Conservation (phyloP, 148 eudicot genomes). For the Silene conica region DNA sequence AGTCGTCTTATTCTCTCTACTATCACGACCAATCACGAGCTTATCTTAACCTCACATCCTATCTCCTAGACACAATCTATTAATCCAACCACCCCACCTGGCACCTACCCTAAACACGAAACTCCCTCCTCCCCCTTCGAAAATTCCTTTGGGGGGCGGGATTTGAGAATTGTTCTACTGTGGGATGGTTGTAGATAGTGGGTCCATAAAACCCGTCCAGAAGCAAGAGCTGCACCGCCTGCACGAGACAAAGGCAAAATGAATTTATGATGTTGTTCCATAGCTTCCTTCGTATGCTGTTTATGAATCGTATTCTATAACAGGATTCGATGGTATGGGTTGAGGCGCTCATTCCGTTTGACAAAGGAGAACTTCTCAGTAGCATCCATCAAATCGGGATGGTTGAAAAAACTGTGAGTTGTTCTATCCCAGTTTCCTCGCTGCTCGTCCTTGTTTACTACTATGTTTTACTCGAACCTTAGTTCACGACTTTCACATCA, state of each 20-base stretch:
- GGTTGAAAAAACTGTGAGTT: slow-evolving; percentile 82
- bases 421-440: background rate
- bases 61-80: no score
- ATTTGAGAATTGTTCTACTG: no score
- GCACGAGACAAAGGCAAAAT: no score
- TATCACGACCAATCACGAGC: background rate
- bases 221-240: no score
- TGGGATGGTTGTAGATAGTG: no score
- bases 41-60: no score
- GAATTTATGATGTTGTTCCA: no score
- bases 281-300: slow-evolving; percentile 9
- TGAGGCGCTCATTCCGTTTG: slow-evolving; percentile 90
- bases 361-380: slow-evolving; percentile 87
- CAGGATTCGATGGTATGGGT: slow-evolving; percentile 98
- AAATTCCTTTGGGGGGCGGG: no score
- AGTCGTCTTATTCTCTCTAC: background rate
- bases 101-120: no score
- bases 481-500: background rate
- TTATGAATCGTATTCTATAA: background rate
- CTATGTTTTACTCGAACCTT: background rate
- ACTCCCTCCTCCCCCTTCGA: no score
- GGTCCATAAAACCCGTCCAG: no score
- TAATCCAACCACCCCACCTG: no score
- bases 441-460: background rate
- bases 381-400: slow-evolving; percentile 80